phyloP scores from a whole-genome alignment of 2,329 filamentous ascomycete species.

The Trichoderma citrinoviride region DNA sequence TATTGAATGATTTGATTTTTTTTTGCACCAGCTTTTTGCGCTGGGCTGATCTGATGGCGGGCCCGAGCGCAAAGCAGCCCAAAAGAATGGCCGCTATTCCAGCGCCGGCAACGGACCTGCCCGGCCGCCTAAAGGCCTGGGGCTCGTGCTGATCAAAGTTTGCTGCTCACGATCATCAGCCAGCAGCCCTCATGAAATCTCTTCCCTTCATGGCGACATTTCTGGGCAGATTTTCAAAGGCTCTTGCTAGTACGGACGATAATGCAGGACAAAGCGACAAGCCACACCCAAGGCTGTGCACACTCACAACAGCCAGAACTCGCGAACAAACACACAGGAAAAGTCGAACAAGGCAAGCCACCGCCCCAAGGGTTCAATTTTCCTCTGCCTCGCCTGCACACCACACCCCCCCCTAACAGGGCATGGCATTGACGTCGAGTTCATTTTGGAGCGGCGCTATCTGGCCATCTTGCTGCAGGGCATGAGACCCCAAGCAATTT shows the following conservation, averaged over 20 bases:
- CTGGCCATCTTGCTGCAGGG: constrained; percentile 29
- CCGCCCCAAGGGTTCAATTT: not conserved
- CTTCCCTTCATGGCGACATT: too few relatives aligned
- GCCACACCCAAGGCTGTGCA: constrained; percentile 16
- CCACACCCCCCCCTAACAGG: not conserved
- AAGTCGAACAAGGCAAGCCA: not conserved
- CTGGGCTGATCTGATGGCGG: constrained; percentile 12
- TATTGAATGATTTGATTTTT: constrained; percentile 1
- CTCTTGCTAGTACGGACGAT: too few relatives aligned
- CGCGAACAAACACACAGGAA: too few relatives aligned
- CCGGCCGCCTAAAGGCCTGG: constrained; percentile 10
- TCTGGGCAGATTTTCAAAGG: too few relatives aligned
- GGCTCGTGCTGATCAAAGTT: not conserved
- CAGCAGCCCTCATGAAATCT: too few relatives aligned
- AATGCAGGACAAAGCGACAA: not conserved
- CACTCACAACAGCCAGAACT: not conserved
- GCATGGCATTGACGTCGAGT: not conserved
- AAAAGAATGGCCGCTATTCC: not conserved
- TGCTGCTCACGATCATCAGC: not conserved
- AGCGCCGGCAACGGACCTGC: constrained; percentile 15
- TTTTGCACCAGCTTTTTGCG: not conserved
- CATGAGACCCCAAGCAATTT: constrained; percentile 24
- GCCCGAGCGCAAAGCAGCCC: too few relatives aligned
- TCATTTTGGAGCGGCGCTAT: constrained; percentile 7
- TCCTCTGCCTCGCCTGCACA: not conserved